phyloP scores from a whole-genome alignment of 345 rosid genomes.

The Eucalyptus victrix region DNA sequence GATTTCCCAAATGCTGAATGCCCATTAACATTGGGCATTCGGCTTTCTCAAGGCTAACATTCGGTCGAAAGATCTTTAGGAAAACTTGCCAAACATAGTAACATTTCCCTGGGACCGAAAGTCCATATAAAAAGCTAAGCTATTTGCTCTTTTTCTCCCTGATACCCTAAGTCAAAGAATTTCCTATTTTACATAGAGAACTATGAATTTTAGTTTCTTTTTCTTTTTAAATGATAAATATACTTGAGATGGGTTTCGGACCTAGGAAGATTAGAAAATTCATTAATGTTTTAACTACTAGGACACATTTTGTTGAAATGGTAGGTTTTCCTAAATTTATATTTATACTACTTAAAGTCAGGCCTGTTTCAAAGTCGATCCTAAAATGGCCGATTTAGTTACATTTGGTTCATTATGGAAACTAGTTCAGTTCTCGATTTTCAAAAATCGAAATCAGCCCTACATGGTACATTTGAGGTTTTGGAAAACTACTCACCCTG shows the following conservation, averaged over 20 bases:
- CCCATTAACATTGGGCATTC: no score
- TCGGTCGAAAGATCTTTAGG: no score
- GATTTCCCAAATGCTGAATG: rapidly evolving
- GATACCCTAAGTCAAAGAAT: not conserved
- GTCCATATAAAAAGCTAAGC: no score
- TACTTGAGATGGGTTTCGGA: not conserved
- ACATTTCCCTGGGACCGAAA: rapidly evolving
- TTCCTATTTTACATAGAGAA: not conserved
- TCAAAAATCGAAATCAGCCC: not conserved
- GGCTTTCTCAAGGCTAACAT: rapidly evolving
- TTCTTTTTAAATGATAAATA: not conserved
- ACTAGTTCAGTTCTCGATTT: rapidly evolving
- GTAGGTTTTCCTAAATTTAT: not conserved
- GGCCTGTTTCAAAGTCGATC: rapidly evolving
- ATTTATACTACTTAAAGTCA: not conserved
- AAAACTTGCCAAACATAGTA: no score
- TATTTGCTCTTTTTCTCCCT: not conserved
- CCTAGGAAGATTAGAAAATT: not conserved
- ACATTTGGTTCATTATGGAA: not conserved
- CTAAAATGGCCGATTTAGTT: rapidly evolving
- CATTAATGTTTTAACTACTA: not conserved
- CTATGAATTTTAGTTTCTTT: not conserved
- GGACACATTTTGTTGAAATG: not conserved
- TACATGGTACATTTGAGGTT: not conserved
- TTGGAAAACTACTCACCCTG: not conserved